Percentiles rank a stretch among this genome's conserved stretches.
Conservation (phyloP, 2,329 filamentous ascomycete species). For the Aspergillus pseudoglaucus region DNA sequence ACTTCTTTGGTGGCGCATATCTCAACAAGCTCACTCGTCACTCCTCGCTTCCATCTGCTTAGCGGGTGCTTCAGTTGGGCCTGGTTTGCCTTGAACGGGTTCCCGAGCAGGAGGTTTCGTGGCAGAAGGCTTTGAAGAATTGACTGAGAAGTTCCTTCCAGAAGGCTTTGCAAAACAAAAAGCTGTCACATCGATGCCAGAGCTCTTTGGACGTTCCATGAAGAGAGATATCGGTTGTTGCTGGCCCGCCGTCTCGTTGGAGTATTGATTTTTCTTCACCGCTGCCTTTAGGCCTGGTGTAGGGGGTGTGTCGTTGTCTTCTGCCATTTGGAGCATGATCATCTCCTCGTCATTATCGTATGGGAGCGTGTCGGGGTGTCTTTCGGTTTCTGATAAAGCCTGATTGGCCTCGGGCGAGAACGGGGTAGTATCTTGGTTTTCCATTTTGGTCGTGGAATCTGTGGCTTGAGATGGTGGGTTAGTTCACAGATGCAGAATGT, state of each 20-base stretch:
- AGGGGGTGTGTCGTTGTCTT: conserved; percentile 7
- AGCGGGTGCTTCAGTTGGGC: background rate
- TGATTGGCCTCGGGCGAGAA: background rate
- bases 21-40: background rate
- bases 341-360: conserved; percentile 15
- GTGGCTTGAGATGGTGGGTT: background rate
- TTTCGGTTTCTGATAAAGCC: background rate
- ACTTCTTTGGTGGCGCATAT: background rate
- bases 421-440: background rate
- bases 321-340: conserved; percentile 13
- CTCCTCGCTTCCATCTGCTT: background rate
- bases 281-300: conserved; percentile 11
- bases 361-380: background rate
- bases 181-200: conserved; percentile 18
- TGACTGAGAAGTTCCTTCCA: conserved; percentile 18
- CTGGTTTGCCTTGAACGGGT: background rate
- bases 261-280: conserved; percentile 10
- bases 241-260: conserved; percentile 1
- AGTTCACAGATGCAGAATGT: background rate
- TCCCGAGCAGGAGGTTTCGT: conserved; percentile 5
- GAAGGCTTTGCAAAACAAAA: conserved; percentile 31
- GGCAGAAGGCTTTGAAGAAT: conserved; percentile 4
- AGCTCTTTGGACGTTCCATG: conserved; percentile 27
- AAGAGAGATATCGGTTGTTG: conserved; percentile 12
- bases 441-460: background rate